phyloP scores from a whole-genome alignment of 768 basidiomycete genomes.

The Mycena maculata region DNA sequence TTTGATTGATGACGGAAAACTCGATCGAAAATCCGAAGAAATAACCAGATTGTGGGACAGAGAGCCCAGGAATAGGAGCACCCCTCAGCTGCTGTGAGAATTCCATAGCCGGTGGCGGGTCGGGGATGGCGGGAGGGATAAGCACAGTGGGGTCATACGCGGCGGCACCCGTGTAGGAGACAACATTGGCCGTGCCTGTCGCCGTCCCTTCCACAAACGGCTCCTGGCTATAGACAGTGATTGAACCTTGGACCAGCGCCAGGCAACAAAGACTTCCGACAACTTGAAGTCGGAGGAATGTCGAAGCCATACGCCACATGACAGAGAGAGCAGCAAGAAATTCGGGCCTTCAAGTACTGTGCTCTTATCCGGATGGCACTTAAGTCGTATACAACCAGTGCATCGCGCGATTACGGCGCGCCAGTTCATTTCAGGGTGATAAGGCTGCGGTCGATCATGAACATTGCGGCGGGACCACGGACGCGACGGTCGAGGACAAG shows the following conservation, averaged over 20 bases:
- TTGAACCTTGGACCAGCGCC: conserved; percentile 10
- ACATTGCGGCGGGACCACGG: conserved; percentile 18
- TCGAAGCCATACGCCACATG: conserved; percentile 4
- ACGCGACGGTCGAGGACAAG: not conserved
- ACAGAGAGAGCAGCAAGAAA: not conserved
- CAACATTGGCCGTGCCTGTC: conserved; percentile 30
- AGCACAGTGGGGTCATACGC: conserved; percentile 47
- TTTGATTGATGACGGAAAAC: conserved; percentile 55
- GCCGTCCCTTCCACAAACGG: conserved; percentile 15
- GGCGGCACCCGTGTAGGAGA: conserved; percentile 42
- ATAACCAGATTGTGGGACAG: conserved; percentile 35
- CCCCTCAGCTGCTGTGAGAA: conserved; percentile 29
- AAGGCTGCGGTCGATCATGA: conserved; percentile 12
- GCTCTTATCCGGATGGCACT: conserved; percentile 19
- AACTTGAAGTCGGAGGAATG: not conserved
- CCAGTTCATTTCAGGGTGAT: conserved; percentile 22
- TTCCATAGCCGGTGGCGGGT: conserved; percentile 19
- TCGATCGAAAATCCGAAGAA: conserved; percentile 49
- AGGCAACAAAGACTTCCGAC: conserved; percentile 18
- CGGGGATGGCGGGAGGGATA: conserved; percentile 42
- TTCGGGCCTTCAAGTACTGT: not conserved
- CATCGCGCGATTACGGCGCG: conserved; percentile 28
- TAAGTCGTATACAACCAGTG: not conserved
- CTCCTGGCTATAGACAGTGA: conserved; percentile 30
- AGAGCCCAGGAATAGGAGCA: conserved; percentile 20